Evolutionary conservation across 768 basidiomycete species (phyloP), one percentile per base, ranked within the genome.

Genomic region (Gymnopilus dilepis): DNA sequence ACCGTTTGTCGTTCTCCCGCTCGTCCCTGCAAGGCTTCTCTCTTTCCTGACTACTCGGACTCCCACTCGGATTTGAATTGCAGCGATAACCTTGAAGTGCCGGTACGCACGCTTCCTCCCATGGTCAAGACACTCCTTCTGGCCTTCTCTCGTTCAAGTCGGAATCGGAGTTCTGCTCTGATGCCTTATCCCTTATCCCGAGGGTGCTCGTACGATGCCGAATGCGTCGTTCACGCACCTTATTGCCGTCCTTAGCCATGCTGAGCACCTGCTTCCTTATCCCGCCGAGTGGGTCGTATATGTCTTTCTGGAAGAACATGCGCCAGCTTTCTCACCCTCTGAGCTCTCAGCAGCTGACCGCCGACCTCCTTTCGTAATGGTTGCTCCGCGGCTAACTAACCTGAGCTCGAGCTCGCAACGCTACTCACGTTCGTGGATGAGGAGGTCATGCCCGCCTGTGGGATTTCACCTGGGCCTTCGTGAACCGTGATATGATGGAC

Each of bases 311-410:
- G 15, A n/a, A n/a, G 28, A 15, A 50, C 12, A 50, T 31, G n/a
- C 47, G 28, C 28, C 11, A 31, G 6, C 7, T 50, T 50, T 28
- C 47, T 50, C 9, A 50, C 47, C 30, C 28, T 13, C 15, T n/a
- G 17, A 28, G 28, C 28, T 50, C 47, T n/a, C 17, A 50, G 47
- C 47, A 28, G 28, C 8, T 50, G 47, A 30, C 34, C 47, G 28
- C 28, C 47, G 28, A 22, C 28, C 47, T 50, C n/a, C 47, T 30
- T 50, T n/a, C 28, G 47, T 6, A n/a, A 26, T n/a, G 22, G 11
- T n/a, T 50, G 47, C 47, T 50, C 47, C 47, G 47, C 47, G 47
- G 47, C 26, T 50, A 50, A 50, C 28, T 50, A 50, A 28, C 47
- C 47, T 7, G 47, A 19, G 28, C 47, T 31, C 26, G 17, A 11